Percentiles rank a stretch among this genome's conserved stretches.
phyloP scores from a whole-genome alignment of 495 filamentous ascomycete species.

The Hyphodiscus hymeniophilus region DNA sequence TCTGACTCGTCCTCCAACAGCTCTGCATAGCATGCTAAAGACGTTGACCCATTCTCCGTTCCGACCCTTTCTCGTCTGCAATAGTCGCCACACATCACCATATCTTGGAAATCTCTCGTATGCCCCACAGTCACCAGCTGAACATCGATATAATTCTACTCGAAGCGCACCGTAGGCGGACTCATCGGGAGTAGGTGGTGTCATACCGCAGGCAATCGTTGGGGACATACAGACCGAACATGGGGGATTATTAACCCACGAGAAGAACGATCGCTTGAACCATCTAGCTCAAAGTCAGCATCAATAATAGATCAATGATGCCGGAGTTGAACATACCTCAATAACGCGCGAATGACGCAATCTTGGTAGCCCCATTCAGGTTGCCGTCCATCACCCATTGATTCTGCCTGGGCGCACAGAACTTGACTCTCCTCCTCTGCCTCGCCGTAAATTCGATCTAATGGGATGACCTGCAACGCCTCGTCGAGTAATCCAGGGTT shows the following conservation, averaged over 20 bases:
- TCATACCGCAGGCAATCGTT: constrained; percentile 75
- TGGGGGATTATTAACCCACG: constrained; percentile 90
- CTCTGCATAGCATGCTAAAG: constrained; percentile 97
- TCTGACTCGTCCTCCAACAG: constrained; percentile 79
- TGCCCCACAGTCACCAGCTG: constrained; percentile 54
- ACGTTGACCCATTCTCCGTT: constrained; percentile 97
- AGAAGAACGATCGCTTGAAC: constrained; percentile 93
- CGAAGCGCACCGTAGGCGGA: constrained; percentile 74
- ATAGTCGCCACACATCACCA: constrained; percentile 87
- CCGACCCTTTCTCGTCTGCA: constrained; percentile 77
- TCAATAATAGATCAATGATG: constrained; percentile 3
- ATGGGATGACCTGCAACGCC: constrained; percentile 72
- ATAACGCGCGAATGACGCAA: constrained; percentile 83
- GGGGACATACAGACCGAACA: constrained; percentile 74
- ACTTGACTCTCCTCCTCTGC: constrained; percentile 90
- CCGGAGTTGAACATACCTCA: constrained; percentile 48
- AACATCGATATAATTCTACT: constrained; percentile 87
- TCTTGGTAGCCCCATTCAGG: constrained; percentile 98
- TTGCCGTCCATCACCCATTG: constrained; percentile 64
- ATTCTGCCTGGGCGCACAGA: constrained; percentile 75
- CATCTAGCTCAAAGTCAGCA: constrained; percentile 49
- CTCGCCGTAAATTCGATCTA: constrained; percentile 89
- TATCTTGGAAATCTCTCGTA: constrained; percentile 92
- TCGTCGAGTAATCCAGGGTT: constrained; percentile 95
- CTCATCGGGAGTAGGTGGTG: constrained; percentile 80